Base-by-base conservation (phyloP, 2,329 filamentous ascomycete genomes). In the Aspergillus udagawae region DNA sequence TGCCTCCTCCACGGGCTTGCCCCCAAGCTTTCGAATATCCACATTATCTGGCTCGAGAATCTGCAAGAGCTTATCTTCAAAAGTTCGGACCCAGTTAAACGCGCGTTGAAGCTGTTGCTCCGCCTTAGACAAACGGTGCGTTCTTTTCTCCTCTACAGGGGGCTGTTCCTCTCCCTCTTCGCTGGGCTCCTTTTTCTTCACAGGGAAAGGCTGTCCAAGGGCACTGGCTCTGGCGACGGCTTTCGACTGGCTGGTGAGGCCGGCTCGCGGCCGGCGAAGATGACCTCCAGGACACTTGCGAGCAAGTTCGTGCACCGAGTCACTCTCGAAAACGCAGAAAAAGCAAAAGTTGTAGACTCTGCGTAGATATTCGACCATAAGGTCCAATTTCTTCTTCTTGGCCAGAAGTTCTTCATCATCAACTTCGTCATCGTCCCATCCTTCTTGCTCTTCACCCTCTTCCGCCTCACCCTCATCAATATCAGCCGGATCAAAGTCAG, bases 321-420 rank as follows among this genome's bases (percentile, higher is more conserved):
- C 94, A 70, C 92, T 94, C 76, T 99, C 94, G 65, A 99, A 97
- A 4, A 99, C 95, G 73, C 94, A 99, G 80, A 97, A 99, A 81
- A 99, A 97, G 79, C 94, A 99, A 78, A 99, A 97, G 77, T 94
- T 97, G 82, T 95, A 96, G 53, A 99, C 94, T 17, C 94, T 88
- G 53, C 94, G 91, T 58, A 99, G 83, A 73, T 99, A 99, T 77
- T 99, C 94, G 53, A 97, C 94, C 73, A 96, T 83, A 38, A 99
- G 81, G 75, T 99, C 94, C 51, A 99, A 85, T 69, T 94, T 92
- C 81, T 99, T 97, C 83, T 97, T 97, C 81, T 96, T 94, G 44
- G 87, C 83, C 54, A 97, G 75, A 42, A 97, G 80, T 44, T 97
- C 91, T 69, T 96, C 91, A 67, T 96, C 91, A 65, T 99, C 93